phyloP scores from a whole-genome alignment of 2,329 filamentous ascomycete genomes.

The Capronia americana region DNA sequence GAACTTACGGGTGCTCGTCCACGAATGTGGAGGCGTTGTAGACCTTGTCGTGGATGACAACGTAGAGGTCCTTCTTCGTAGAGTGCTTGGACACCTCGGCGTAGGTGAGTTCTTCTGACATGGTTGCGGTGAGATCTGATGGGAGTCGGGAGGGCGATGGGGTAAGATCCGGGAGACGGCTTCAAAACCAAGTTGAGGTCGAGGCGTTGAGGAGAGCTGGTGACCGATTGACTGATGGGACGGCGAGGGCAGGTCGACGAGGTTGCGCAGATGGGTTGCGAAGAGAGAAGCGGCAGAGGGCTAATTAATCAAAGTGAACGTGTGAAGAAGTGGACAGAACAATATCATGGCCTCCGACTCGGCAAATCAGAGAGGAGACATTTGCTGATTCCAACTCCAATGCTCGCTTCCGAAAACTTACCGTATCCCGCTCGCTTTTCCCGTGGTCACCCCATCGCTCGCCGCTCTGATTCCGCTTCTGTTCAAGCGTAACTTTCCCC shows the following conservation, averaged over 20 bases:
- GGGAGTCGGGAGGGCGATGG: neutral
- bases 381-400: constrained; percentile 3
- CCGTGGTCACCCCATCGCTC: neutral
- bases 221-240: neutral
- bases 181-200: neutral
- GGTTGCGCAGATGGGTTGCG: constrained; percentile 5
- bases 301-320: neutral
- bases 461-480: constrained; percentile 14
- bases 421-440: constrained; percentile 12
- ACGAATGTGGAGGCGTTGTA: constrained; percentile 89
- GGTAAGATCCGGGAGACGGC: constrained; percentile 1
- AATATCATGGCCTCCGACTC: neutral
- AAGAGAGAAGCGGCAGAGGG: neutral
- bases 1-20: constrained; percentile 89
- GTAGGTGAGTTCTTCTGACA: constrained; percentile 71
- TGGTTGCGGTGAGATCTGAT: constrained; percentile 42
- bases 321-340: constrained; percentile 9
- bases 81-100: constrained; percentile 84
- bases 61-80: constrained; percentile 88
- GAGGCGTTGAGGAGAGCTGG: neutral
- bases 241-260: neutral
- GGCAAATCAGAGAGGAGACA: constrained; percentile 33
- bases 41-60: constrained; percentile 95
- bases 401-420: constrained; percentile 15
- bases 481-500: neutral